Conservation (phyloP, 1,139 yeast genomes). For the Candida glucosophila region DNA sequence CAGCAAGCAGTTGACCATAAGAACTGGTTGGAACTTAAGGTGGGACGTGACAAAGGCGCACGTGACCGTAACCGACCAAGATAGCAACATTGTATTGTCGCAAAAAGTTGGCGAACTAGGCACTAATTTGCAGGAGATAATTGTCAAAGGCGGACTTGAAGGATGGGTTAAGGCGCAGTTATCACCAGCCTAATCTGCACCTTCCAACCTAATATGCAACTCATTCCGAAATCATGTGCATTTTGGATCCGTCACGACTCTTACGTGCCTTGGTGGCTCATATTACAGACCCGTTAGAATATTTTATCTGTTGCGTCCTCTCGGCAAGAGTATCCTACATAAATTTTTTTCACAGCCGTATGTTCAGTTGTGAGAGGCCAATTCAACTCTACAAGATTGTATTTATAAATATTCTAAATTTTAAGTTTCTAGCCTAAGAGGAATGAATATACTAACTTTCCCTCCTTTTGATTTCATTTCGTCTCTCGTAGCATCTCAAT, state of each 20-base stretch:
- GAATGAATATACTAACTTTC: neutral
- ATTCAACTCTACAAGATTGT: too few species aligned
- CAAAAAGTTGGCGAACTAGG: slow-evolving; percentile 96
- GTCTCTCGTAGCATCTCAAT: slow-evolving; percentile 1
- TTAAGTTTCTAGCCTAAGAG: neutral
- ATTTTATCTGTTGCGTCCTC: too few species aligned
- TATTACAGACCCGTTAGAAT: neutral
- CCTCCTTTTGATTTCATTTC: slow-evolving; percentile 1
- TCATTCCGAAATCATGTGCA: neutral
- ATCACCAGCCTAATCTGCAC: slow-evolving; percentile 6
- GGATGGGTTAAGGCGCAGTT: slow-evolving; percentile 91
- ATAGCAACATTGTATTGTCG: slow-evolving; percentile 56
- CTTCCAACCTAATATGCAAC: too few species aligned
- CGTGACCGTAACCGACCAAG: slow-evolving; percentile 67
- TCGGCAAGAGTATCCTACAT: too few species aligned
- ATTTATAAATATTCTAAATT: neutral
- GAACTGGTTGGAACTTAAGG: slow-evolving; percentile 88
- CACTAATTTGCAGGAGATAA: slow-evolving; percentile 89
- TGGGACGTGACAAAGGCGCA: slow-evolving; percentile 89
- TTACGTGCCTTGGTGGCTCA: neutral
- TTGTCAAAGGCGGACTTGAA: slow-evolving; percentile 94
- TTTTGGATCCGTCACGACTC: neutral
- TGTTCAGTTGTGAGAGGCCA: too few species aligned
- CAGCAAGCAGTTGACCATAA: slow-evolving; percentile 65
- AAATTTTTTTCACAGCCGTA: too few species aligned